Evolutionary conservation across 768 basidiomycete genomes (phyloP).

Genomic region (Tephrocybe sp.): DNA sequence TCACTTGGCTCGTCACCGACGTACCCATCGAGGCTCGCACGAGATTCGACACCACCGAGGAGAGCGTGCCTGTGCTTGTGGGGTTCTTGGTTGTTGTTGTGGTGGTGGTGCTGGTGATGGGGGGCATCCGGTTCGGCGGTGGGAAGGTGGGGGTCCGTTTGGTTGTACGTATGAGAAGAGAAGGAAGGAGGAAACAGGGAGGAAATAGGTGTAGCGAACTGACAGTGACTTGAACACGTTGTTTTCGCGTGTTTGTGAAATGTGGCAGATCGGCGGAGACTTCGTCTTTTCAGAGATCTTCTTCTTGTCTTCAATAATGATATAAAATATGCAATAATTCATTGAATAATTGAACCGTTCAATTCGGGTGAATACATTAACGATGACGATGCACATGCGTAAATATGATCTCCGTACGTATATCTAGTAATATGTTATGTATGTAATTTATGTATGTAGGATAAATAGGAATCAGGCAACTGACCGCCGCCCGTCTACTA

Average conservation of each 20-base stretch:
- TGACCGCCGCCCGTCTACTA: too few relatives aligned
- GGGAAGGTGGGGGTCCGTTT: too few relatives aligned
- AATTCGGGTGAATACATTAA: too few relatives aligned
- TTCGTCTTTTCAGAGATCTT: too few relatives aligned
- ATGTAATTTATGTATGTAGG: neutral
- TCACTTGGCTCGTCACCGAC: slow-evolving; percentile 54
- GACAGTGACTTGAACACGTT: slow-evolving; percentile 4
- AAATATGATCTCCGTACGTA: too few relatives aligned
- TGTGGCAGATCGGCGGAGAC: neutral
- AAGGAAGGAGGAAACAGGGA: neutral
- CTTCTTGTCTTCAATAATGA: too few relatives aligned
- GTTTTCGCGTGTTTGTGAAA: slow-evolving; percentile 19
- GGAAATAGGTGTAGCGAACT: neutral
- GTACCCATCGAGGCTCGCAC: slow-evolving; percentile 79
- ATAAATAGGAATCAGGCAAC: neutral
- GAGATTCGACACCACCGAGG: slow-evolving; percentile 81
- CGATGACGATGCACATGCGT: too few relatives aligned
- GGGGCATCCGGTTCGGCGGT: too few relatives aligned
- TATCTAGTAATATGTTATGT: too few relatives aligned
- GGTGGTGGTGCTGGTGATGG: neutral
- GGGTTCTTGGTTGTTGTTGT: neutral
- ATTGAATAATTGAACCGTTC: too few relatives aligned
- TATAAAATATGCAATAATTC: too few relatives aligned
- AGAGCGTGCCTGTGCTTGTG: slow-evolving; percentile 57
- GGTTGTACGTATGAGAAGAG: too few relatives aligned